Evolutionary conservation across 148 eudicot species (phyloP).

Genomic region (Amaranthus hypochondriacus): DNA sequence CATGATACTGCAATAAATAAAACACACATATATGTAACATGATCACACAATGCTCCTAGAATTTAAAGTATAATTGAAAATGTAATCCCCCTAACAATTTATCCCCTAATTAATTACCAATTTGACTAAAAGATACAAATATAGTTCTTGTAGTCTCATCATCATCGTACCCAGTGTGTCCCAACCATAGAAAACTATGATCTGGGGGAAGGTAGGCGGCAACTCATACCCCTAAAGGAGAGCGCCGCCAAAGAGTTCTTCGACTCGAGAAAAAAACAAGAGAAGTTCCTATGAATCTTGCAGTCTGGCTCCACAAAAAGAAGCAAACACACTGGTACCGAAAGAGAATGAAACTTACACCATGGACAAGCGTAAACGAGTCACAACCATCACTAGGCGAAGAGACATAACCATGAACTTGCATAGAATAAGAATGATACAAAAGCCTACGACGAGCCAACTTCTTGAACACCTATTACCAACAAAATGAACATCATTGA

Average conservation of each 20-base stretch:
- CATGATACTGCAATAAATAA: slow-evolving; percentile 68
- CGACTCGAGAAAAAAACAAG: not conserved
- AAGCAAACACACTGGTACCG: not conserved
- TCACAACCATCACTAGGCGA: slow-evolving; percentile 46
- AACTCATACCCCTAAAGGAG: no score
- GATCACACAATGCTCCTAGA: not conserved
- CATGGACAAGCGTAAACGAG: slow-evolving; percentile 83
- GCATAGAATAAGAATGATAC: slow-evolving; percentile 97
- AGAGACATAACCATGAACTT: slow-evolving; percentile 87
- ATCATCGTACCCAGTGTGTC: no score
- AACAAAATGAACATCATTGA: not conserved
- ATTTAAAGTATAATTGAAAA: not conserved
- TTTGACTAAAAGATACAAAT: not conserved
- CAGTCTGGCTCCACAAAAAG: not conserved
- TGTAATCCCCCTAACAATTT: not conserved
- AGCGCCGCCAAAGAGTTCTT: not conserved
- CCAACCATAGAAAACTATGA: no score
- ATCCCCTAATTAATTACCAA: not conserved
- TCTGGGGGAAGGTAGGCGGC: no score
- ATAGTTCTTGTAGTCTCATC: no score
- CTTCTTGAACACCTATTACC: slow-evolving; percentile 76
- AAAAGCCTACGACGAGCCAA: slow-evolving; percentile 63
- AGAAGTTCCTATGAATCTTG: no score
- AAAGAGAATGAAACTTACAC: slow-evolving; percentile 56
- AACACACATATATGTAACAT: not conserved